Base-by-base conservation (phyloP, 495 filamentous ascomycete genomes). In the Penicillium antarcticum region DNA sequence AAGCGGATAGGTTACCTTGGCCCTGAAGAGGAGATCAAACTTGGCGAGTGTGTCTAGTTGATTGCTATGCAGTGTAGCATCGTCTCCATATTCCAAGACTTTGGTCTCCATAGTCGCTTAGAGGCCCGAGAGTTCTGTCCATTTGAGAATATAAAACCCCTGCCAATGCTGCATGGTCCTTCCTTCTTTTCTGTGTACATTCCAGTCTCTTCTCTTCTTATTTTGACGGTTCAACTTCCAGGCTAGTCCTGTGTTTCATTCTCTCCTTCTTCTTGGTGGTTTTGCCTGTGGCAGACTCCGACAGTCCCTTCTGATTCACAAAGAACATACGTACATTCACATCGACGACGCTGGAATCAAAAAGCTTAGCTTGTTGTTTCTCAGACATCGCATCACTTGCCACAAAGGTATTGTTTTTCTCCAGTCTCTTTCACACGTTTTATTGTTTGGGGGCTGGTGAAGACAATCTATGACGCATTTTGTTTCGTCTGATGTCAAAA, bases 161-260 rank as follows among this genome's bases (percentile, higher is more conserved):
- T 48, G 43, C 48, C 48, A 48, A 56, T 43, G 6, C 13, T 43
- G 8, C 32, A 49, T 48, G 24, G 24, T 13, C 32, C 39, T 39
- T 42, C 29, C 38, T 48, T 49, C 52, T 49, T 48, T 55, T 57
- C 21, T 54, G 26, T 42, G 58, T 51, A 36, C 60, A 57, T 51
- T 58, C 51, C 52, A 32, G 34, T 63, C 57, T 57, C 63, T 66
- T 57, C 54, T 48, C 31, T 56, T 39, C 58, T 44, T 61, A 44
- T 18, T 18, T 46, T 60, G 31, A 47, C 56, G 45, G 59, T 66
- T 71, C 57, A 62, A 68, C 56, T 63, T 31, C 55, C 69, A 66
- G 70, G 70, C 70, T 56, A 70, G 70, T 64, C 57, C 56, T 65
- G 66, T 65, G 43, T 61, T 61, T 46, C 63, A 62, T 71, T 68